Conservation (phyloP, 306 rosid genomes). For the Arachis stenosperma region DNA sequence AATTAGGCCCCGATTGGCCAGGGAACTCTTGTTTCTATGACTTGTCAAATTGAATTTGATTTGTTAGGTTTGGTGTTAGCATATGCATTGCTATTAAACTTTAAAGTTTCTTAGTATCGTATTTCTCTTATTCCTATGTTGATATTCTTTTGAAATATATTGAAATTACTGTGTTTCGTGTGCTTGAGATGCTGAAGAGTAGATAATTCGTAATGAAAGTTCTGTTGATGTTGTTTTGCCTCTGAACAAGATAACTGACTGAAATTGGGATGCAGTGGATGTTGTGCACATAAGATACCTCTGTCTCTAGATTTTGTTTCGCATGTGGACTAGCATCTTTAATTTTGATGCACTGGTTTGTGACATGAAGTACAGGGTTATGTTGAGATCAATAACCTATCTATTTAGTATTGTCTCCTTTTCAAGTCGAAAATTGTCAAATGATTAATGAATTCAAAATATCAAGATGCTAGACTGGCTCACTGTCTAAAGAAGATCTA, state of each 20-base stretch:
- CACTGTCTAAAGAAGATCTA: conserved; percentile 26
- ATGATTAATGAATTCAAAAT: conserved; percentile 30
- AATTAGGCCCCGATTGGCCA: not conserved
- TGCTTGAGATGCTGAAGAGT: conserved; percentile 6
- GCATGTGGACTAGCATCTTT: not conserved
- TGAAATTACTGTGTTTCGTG: not conserved
- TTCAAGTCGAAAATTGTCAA: conserved; percentile 24
- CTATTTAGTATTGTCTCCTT: conserved; percentile 7
- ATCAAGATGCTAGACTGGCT: not conserved
- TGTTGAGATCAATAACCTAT: conserved; percentile 22
- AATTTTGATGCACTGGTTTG: not conserved
- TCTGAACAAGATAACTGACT: conserved; percentile 14
- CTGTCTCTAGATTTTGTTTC: conserved; percentile 8
- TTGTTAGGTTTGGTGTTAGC: conserved; percentile 7
- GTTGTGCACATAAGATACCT: not conserved
- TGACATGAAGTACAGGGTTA: conserved; percentile 8
- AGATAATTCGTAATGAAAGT: conserved; percentile 7
- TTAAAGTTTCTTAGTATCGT: conserved; percentile 3
- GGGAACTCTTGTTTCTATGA: not conserved
- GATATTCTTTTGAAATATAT: conserved; percentile 14
- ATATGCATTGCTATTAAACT: conserved; percentile 13
- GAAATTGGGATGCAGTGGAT: conserved; percentile 18
- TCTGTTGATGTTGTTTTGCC: conserved; percentile 19
- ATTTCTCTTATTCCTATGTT: conserved; percentile 6
- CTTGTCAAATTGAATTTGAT: conserved; percentile 10